Evolutionary conservation across 345 rosid species (phyloP).

Genomic region (Eucalyptus viminalis): DNA sequence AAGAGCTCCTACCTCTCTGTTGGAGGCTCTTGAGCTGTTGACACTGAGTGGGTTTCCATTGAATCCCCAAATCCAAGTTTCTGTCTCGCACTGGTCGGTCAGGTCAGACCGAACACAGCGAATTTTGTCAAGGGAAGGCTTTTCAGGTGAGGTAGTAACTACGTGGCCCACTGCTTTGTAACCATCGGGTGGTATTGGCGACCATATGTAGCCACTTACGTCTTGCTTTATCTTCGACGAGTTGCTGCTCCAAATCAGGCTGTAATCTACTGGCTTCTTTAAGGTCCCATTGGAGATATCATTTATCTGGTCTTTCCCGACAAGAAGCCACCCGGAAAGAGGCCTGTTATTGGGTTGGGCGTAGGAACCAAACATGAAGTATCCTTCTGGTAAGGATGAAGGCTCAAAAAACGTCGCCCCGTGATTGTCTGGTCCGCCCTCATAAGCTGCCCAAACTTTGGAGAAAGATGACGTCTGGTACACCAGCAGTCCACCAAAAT

Average conservation of each 20-base stretch:
- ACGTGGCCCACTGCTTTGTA: conserved; percentile 8
- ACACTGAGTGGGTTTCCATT: not conserved
- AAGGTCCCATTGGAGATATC: not conserved
- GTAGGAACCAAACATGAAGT: conserved; percentile 5
- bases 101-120: conserved; percentile 7
- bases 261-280: not conserved
- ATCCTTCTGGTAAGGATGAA: conserved; percentile 4
- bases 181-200: conserved; percentile 2
- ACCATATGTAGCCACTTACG: conserved; percentile 1
- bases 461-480: not conserved
- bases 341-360: conserved; percentile 5
- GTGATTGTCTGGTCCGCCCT: not conserved
- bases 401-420: conserved; percentile 8
- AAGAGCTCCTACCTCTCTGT: not conserved
- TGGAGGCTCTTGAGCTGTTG: not conserved
- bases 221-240: not conserved
- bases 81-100: not conserved
- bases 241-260: conserved; percentile 2
- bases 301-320: conserved; percentile 1
- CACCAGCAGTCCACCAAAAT: conserved; percentile 1
- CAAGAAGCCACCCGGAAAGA: conserved; percentile 2
- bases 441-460: not conserved
- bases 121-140: conserved; percentile 5
- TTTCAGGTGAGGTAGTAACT: not conserved
- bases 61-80: not conserved